Evolutionary conservation across 1,139 yeast genomes (phyloP).

Genomic region (Blastobotrys malaysiensis): DNA sequence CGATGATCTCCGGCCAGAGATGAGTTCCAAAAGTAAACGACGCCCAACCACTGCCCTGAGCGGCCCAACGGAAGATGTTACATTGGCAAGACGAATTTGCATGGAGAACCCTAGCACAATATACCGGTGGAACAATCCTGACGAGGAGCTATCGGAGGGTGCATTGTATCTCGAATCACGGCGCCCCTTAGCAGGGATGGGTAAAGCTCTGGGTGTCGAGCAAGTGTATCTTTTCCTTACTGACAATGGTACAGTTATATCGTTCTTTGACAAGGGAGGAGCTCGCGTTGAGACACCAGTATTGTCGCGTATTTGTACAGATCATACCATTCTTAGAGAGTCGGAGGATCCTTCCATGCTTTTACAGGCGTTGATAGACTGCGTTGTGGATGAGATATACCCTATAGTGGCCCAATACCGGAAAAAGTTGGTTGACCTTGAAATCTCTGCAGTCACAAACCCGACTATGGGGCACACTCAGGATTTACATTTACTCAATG

Average conservation of each 20-base stretch:
- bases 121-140: slow-evolving; percentile 37
- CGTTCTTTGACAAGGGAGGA: slow-evolving; percentile 51
- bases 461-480: slow-evolving; percentile 48
- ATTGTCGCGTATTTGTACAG: slow-evolving; percentile 41
- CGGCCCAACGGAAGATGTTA: background rate
- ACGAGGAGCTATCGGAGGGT: slow-evolving; percentile 14
- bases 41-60: background rate
- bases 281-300: slow-evolving; percentile 47
- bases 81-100: slow-evolving; percentile 8
- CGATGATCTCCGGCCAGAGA: background rate
- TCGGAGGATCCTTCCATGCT: slow-evolving; percentile 46
- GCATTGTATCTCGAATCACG: slow-evolving; percentile 37
- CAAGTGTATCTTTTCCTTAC: slow-evolving; percentile 47
- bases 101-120: slow-evolving; percentile 26
- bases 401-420: slow-evolving; percentile 56
- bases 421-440: slow-evolving; percentile 43
- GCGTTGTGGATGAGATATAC: slow-evolving; percentile 52
- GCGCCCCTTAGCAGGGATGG: slow-evolving; percentile 41
- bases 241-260: slow-evolving; percentile 42
- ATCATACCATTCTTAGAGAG: slow-evolving; percentile 43
- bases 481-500: slow-evolving; percentile 46
- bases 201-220: slow-evolving; percentile 48
- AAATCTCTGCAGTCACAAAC: slow-evolving; percentile 43
- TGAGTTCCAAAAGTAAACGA: background rate
- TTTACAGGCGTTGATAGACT: slow-evolving; percentile 49